Evolutionary conservation across 2,329 filamentous ascomycete species (phyloP), one percentile per base, ranked within the genome.

Genomic region (Cordyceps sp.): DNA sequence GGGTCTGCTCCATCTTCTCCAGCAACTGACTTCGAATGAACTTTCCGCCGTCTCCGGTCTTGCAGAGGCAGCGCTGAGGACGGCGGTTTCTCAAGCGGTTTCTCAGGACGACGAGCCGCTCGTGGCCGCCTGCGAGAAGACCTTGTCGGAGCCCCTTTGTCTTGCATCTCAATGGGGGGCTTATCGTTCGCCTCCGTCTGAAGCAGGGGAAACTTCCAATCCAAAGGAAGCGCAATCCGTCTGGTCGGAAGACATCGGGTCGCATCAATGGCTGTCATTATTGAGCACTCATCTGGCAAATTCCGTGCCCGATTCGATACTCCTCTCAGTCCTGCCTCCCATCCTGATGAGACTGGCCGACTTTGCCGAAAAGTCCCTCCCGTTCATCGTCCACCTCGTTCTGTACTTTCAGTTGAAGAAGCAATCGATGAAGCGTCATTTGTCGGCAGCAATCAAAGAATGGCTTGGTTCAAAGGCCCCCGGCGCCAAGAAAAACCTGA

Each of bases 341-440:
- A 66, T 90, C 25, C 58, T 94, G 5, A 53, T 60, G 10, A 63
- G 66, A 10, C 70, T 88, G 18, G 64, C 70, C 26, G 69, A 70
- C 0, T 74, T 94, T 46, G 78, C 85, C 0, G 68, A 76, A 37
- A 68, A 74, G 26, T 62, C 83, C 0, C 77, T 96, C 31, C 85
- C 86, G 0, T 92, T 82, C 41, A 69, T 96, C 33, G 60, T 93
- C 4, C 92, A 98, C 52, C 61, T 93, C 26, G 73, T 85, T 13
- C 62, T 98, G 1, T 59, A 74, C 2, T 67, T 71, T 26, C 77
- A 88, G 44, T 54, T 68, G n/a, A 66, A 78, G 19, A 62, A 64
- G 25, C 66, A 74, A 19, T 67, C 73, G 38, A 57, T 53, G 21
- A 78, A 75, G 34, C 61, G 66, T 7, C 55, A 57, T 7, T 48